Percentiles rank a stretch among this genome's conserved stretches.
Conservation (phyloP, 768 basidiomycete genomes). For the Termitomyces sp. region DNA sequence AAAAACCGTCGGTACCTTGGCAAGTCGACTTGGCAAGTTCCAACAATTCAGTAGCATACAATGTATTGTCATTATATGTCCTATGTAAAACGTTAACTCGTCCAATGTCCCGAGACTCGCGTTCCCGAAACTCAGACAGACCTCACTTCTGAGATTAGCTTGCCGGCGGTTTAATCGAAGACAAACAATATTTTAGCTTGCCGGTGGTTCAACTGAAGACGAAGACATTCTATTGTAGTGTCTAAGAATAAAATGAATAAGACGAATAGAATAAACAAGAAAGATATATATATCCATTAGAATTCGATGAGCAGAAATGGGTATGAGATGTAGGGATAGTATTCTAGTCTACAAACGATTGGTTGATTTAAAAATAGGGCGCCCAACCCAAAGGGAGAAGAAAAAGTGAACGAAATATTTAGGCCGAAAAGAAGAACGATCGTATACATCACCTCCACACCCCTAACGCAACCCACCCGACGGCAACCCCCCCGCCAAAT, state of each 20-base stretch:
- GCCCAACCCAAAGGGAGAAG: neutral
- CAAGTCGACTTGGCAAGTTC: neutral
- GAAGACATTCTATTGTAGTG: no score
- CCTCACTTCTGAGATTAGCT: no score
- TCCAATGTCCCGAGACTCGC: no score
- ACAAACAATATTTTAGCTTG: no score
- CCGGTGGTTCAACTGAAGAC: no score
- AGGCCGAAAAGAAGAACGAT: neutral
- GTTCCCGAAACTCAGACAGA: no score
- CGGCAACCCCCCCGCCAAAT: constrained; percentile 42
- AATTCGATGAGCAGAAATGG: neutral
- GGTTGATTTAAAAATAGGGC: neutral
- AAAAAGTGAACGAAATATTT: neutral
- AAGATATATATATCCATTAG: neutral
- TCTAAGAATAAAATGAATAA: neutral
- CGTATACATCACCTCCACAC: constrained; percentile 4
- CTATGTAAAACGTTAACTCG: no score
- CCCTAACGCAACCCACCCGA: constrained; percentile 3
- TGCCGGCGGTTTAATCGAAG: no score
- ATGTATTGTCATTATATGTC: no score
- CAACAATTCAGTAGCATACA: neutral
- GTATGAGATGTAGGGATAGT: neutral
- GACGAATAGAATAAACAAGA: neutral
- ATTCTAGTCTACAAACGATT: constrained; percentile 11
- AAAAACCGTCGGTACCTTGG: neutral